These are phyloP conservation scores for Chenopodium berlandieri DNA, from an alignment of 148 eudicot genomes.

Conservation along the genomic window DNA sequence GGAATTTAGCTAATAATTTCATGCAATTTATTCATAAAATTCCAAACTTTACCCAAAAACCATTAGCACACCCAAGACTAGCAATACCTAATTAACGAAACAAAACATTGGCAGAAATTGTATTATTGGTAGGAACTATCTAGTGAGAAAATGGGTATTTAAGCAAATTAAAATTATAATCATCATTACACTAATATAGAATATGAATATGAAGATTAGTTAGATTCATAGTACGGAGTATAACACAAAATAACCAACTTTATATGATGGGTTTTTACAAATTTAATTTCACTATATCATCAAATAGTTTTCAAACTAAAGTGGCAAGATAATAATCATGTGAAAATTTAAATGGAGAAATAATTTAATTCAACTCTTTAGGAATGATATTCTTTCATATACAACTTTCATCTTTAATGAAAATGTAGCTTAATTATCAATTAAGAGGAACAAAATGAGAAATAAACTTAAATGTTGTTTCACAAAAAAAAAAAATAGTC, in stretches of 20 bases:
- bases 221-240: not conserved
- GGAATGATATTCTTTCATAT: no score
- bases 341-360: no score
- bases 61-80: constrained; percentile 2
- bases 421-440: no score
- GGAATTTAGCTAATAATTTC: not conserved
- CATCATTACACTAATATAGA: not conserved
- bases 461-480: not conserved
- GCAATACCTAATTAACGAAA: not conserved
- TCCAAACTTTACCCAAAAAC: constrained; percentile 9
- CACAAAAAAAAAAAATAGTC: no score
- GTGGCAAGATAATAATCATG: no score
- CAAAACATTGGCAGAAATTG: not conserved
- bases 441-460: not conserved
- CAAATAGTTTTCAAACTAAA: no score
- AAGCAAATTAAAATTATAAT: not conserved
- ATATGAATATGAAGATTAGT: not conserved
- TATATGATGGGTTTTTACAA: not conserved
- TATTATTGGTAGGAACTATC: not conserved
- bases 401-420: not conserved
- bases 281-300: no score
- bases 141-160: not conserved
- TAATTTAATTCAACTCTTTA: no score
- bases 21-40: not conserved
- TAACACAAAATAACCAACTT: not conserved